These are phyloP conservation scores for Chenopodium suecicum DNA, from an alignment of 148 eudicot species.

Conservation along the genomic window DNA sequence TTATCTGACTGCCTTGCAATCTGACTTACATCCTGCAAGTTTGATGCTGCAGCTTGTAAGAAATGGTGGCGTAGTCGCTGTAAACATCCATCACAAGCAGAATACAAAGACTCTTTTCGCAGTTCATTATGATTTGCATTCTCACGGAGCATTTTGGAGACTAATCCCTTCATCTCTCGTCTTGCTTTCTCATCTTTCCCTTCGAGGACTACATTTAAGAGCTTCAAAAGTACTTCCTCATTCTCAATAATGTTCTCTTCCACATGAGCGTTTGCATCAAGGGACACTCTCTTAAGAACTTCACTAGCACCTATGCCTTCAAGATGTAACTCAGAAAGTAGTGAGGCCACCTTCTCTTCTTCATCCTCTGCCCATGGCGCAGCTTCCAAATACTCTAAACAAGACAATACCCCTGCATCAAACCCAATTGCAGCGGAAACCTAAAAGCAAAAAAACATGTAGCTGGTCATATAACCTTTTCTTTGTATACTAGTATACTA, in stretches of 20 bases:
- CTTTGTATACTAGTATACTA: not conserved
- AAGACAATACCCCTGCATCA: slow-evolving; percentile 88
- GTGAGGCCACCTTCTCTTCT: slow-evolving; percentile 80
- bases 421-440: slow-evolving; percentile 95
- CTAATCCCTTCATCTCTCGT: slow-evolving; percentile 83
- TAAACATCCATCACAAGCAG: slow-evolving; percentile 76
- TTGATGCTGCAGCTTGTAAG: slow-evolving; percentile 50
- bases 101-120: slow-evolving; percentile 74
- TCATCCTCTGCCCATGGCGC: slow-evolving; percentile 99
- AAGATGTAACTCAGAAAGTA: slow-evolving; percentile 72
- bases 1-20: slow-evolving; percentile 87
- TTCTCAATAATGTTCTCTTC: slow-evolving; percentile 43
- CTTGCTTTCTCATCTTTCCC: slow-evolving; percentile 97
- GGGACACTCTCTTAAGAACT: slow-evolving; percentile 82
- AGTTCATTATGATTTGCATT: slow-evolving; percentile 68
- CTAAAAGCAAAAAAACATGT: slow-evolving; percentile 33
- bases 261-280: slow-evolving; percentile 41
- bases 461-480: not conserved
- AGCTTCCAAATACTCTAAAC: slow-evolving; percentile 95
- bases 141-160: slow-evolving; percentile 85
- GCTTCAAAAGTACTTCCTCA: slow-evolving; percentile 78
- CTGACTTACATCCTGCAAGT: slow-evolving; percentile 56
- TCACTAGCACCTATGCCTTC: slow-evolving; percentile 75
- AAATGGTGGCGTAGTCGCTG: slow-evolving; percentile 53
- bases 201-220: slow-evolving; percentile 79